A percentile compares a stretch with the other conserved stretches of the same genome.
Conservation (phyloP, 78 protist genomes). For the slime mould (Dictyostelium discoideum) region DNA sequence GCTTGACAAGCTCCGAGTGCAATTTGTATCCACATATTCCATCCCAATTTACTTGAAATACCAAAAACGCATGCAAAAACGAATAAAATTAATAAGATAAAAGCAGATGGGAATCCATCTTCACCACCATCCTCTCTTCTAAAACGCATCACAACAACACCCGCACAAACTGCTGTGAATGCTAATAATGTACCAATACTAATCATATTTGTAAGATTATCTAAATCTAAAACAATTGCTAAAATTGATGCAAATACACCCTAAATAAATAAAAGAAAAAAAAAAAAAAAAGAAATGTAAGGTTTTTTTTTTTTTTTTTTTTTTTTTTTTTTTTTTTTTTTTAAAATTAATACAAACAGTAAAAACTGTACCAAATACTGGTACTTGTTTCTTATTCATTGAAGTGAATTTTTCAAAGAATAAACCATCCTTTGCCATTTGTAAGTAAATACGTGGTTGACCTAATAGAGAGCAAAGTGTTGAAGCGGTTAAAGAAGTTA, state of each 20-base stretch:
- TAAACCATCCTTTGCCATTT: slow-evolving; percentile 87
- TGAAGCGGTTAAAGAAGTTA: slow-evolving; percentile 79
- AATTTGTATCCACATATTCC: slow-evolving; percentile 18
- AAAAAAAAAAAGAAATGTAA: too few relatives aligned
- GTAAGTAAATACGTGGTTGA: slow-evolving; percentile 83
- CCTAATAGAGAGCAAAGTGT: slow-evolving; percentile 81
- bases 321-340: too few relatives aligned
- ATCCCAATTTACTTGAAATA: neutral
- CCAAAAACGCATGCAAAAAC: slow-evolving; percentile 44
- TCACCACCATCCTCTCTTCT: slow-evolving; percentile 35
- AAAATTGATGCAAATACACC: slow-evolving; percentile 64
- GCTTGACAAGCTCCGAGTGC: neutral
- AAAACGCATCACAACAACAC: slow-evolving; percentile 58
- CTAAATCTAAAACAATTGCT: slow-evolving; percentile 51
- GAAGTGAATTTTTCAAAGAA: slow-evolving; percentile 46
- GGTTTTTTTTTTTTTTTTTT: too few relatives aligned
- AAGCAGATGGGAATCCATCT: neutral
- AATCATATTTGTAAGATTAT: slow-evolving; percentile 69
- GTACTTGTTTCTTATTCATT: slow-evolving; percentile 59
- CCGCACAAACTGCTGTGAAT: slow-evolving; percentile 83
- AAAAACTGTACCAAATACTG: slow-evolving; percentile 74
- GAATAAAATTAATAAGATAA: neutral
- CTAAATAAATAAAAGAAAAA: neutral
- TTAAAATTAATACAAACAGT: slow-evolving; percentile 7
- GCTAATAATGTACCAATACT: slow-evolving; percentile 82